Conservation (phyloP, 169 alveolate genomes). For the Perkinsus olseni region DNA sequence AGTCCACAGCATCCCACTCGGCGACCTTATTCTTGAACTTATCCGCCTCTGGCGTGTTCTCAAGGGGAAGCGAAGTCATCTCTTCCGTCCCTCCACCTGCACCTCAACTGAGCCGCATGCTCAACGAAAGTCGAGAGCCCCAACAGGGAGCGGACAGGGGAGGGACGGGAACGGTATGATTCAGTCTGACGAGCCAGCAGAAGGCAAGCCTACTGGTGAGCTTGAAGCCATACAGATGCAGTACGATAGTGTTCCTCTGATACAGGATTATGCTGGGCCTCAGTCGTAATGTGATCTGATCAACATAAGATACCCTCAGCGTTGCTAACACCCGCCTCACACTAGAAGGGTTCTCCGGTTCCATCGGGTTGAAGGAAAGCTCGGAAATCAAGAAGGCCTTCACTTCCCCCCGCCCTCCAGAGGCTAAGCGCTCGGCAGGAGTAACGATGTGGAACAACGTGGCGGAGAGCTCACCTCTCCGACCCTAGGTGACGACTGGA, state of each 20-base stretch:
- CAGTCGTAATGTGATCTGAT: not conserved
- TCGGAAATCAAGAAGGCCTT: not conserved
- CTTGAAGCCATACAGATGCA: slow-evolving; percentile 6
- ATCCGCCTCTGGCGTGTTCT: not conserved
- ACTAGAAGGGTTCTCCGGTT: not conserved
- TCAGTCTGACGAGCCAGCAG: not conserved
- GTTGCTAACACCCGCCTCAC: not conserved
- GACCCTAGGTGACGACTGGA: not conserved
- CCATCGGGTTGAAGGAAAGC: not conserved
- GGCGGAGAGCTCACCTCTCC: not conserved
- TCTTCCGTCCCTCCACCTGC: not conserved
- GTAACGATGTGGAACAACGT: too few relatives aligned
- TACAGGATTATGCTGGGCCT: not conserved
- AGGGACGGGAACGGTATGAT: too few relatives aligned
- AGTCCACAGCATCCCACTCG: not conserved
- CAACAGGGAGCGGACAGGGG: too few relatives aligned
- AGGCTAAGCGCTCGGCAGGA: too few relatives aligned
- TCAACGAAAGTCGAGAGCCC: too few relatives aligned
- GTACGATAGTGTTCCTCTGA: not conserved
- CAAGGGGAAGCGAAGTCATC: not conserved
- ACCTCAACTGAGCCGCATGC: too few relatives aligned
- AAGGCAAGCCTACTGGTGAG: not conserved
- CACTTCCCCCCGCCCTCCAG: too few relatives aligned
- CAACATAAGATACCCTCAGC: not conserved
- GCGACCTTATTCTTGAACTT: not conserved